A percentile compares a stretch with the other conserved stretches of the same genome.
These are phyloP conservation scores for Aspergillus phoenicis DNA, from an alignment of 2,329 filamentous ascomycete genomes.

Conservation along the genomic window DNA sequence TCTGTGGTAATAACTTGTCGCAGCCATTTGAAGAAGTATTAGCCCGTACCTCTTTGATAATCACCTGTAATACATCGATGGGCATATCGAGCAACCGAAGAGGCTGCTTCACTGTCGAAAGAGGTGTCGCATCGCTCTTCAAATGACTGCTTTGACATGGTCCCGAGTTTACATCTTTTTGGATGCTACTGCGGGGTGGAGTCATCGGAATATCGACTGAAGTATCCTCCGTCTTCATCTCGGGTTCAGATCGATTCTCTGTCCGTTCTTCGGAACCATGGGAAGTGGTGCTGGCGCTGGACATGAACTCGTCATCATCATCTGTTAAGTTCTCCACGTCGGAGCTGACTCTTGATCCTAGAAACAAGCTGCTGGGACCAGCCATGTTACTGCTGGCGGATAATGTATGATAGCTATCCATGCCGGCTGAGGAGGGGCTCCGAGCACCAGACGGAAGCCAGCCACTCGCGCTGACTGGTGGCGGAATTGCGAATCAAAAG, in stretches of 20 bases:
- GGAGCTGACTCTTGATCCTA: conserved; percentile 27
- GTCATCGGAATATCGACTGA: background rate
- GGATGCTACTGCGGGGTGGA: background rate
- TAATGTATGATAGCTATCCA: conserved; percentile 6
- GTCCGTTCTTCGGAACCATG: conserved; percentile 20
- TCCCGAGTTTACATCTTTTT: background rate
- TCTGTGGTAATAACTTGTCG: background rate
- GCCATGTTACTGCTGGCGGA: conserved; percentile 27
- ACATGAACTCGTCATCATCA: conserved; percentile 34
- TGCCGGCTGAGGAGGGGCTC: background rate
- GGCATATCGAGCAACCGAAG: conserved; percentile 73
- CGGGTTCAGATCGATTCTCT: conserved; percentile 13
- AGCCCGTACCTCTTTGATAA: conserved; percentile 69
- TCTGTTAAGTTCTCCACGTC: conserved; percentile 31
- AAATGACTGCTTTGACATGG: conserved; percentile 3
- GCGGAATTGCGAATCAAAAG: background rate
- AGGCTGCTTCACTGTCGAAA: conserved; percentile 48
- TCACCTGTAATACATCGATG: conserved; percentile 74
- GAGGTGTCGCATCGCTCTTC: background rate
- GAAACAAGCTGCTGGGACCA: conserved; percentile 25
- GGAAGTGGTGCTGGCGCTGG: conserved; percentile 31
- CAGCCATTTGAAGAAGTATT: background rate
- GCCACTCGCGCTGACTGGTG: conserved; percentile 1
- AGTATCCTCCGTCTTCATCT: background rate
- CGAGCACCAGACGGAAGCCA: background rate